A percentile compares a stretch with the other conserved stretches of the same genome.
These are phyloP conservation scores for Aspergillus tanneri DNA, from an alignment of 2,329 filamentous ascomycete species.

Conservation along the genomic window DNA sequence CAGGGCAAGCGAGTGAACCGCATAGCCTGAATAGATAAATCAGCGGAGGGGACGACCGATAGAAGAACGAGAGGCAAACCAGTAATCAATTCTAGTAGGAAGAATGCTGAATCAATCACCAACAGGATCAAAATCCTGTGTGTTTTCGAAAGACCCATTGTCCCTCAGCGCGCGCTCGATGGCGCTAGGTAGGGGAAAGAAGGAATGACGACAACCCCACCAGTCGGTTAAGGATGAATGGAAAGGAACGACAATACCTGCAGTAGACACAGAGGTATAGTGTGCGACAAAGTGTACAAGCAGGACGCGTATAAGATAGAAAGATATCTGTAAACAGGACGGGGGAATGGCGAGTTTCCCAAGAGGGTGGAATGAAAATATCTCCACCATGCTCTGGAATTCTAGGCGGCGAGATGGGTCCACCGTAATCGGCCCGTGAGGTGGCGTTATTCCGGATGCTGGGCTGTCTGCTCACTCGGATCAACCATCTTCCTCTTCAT, in stretches of 20 bases:
- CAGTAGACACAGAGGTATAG: background rate
- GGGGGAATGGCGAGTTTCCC: background rate
- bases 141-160: conserved; percentile 87
- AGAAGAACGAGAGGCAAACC: conserved; percentile 45
- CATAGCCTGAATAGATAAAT: conserved; percentile 57
- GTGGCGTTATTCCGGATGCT: conserved; percentile 26
- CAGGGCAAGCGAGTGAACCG: conserved; percentile 85
- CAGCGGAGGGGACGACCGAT: conserved; percentile 8
- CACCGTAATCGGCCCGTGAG: conserved; percentile 1
- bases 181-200: conserved; percentile 21
- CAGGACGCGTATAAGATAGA: background rate
- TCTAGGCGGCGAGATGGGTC: background rate
- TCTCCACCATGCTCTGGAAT: too few species aligned
- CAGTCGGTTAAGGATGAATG: background rate
- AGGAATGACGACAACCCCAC: conserved; percentile 1
- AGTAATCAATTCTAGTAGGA: conserved; percentile 80
- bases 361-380: background rate
- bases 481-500: too few species aligned
- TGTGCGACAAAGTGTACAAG: too few species aligned
- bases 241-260: background rate
- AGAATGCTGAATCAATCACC: conserved; percentile 84
- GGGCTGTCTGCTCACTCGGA: conserved; percentile 6
- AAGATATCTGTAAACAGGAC: background rate
- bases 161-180: conserved; percentile 25
- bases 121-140: conserved; percentile 91